A percentile compares a stretch with the other conserved stretches of the same genome.
These are phyloP conservation scores for Cercospora sp. DNA, from an alignment of 2,329 filamentous ascomycete genomes.

Conservation along the genomic window DNA sequence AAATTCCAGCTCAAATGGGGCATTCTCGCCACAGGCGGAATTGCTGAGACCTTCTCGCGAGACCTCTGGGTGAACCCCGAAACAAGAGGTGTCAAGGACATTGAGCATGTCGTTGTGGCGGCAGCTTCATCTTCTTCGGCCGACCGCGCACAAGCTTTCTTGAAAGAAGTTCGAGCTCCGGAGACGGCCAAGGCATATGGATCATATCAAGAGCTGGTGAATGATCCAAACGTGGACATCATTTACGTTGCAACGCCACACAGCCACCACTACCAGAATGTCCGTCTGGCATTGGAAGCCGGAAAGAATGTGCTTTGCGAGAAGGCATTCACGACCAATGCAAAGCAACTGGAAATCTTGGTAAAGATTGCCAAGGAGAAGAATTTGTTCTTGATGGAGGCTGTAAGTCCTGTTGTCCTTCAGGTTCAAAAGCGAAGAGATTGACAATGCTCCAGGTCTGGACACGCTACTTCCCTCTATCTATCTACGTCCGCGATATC, in stretches of 20 bases:
- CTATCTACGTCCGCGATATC: conserved; percentile 70
- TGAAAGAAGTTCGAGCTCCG: conserved; percentile 69
- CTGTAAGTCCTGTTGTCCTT: conserved; percentile 27
- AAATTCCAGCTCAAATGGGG: conserved; percentile 42
- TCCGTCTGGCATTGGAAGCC: conserved; percentile 77
- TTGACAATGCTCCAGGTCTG: conserved; percentile 56
- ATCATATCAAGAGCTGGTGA: conserved; percentile 77
- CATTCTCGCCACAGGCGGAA: conserved; percentile 52
- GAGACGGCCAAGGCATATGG: conserved; percentile 70
- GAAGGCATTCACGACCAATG: conserved; percentile 85
- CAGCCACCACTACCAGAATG: conserved; percentile 90
- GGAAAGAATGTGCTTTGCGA: conserved; percentile 90
- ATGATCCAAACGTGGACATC: conserved; percentile 76
- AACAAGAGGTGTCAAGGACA: conserved; percentile 66
- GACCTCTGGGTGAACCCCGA: conserved; percentile 76
- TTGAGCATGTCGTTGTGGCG: conserved; percentile 75
- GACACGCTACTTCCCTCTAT: conserved; percentile 86
- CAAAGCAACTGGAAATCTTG: conserved; percentile 70
- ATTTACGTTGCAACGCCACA: conserved; percentile 89
- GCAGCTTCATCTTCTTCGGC: conserved; percentile 76
- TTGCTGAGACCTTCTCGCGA: conserved; percentile 61
- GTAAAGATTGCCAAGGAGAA: conserved; percentile 71
- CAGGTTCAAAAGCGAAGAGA: background rate
- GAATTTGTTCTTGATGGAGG: conserved; percentile 72
- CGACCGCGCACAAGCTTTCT: conserved; percentile 69